Evolutionary conservation across 169 alveolate species (phyloP).

Genomic region (Plasmodium vinckei): DNA sequence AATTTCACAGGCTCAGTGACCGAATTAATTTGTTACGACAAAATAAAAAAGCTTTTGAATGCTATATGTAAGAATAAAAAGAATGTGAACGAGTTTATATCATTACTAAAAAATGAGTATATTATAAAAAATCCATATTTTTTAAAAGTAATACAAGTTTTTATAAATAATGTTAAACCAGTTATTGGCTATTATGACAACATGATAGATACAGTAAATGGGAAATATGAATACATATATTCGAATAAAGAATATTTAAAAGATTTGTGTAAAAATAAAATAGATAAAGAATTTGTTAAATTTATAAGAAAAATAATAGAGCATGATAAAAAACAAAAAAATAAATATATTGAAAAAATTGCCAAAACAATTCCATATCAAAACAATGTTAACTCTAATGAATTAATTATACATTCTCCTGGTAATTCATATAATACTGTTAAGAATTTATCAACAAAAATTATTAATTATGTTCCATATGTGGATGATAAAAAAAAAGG

Average conservation of each 20-base stretch:
- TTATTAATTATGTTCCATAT: conserved; percentile 70
- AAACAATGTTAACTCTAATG: conserved; percentile 17
- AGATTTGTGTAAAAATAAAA: conserved; percentile 9
- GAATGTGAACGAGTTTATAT: conserved; percentile 39
- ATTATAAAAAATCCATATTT: conserved; percentile 34
- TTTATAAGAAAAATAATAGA: conserved; percentile 63
- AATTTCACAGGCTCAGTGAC: too few species aligned
- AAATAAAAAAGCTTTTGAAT: conserved; percentile 30
- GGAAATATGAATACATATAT: conserved; percentile 4
- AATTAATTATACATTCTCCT: conserved; percentile 40
- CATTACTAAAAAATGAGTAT: conserved; percentile 31
- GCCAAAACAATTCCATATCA: conserved; percentile 17
- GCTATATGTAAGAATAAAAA: conserved; percentile 47
- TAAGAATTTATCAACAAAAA: conserved; percentile 53
- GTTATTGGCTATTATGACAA: conserved; percentile 35
- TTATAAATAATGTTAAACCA: conserved; percentile 45
- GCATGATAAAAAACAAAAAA: conserved; percentile 66
- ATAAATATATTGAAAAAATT: conserved; percentile 15
- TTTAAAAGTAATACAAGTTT: conserved; percentile 21
- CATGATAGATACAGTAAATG: conserved; percentile 28
- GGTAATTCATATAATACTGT: conserved; percentile 59
- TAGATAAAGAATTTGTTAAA: conserved; percentile 67
- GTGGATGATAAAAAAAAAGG: conserved; percentile 67
- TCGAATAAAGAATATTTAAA: conserved; percentile 12
- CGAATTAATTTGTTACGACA: conserved; percentile 11